These are phyloP conservation scores for Ramularia endophylla DNA, from an alignment of 2,329 filamentous ascomycete genomes.

Conservation along the genomic window DNA sequence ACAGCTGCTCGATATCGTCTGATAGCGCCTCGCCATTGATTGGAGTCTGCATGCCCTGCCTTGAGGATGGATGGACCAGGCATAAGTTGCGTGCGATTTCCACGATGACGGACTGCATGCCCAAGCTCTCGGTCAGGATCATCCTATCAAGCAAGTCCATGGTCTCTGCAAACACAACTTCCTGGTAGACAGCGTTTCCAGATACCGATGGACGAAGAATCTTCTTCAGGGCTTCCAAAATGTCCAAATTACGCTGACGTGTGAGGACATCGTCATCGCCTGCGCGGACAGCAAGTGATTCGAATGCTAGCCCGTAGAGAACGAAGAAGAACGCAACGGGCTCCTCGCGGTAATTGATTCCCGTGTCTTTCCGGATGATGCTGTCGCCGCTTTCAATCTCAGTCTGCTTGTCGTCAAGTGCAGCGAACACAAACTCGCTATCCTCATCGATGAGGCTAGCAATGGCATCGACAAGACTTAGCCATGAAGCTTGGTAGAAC, in stretches of 20 bases:
- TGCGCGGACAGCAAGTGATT: slow-evolving; percentile 81
- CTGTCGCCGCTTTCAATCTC: slow-evolving; percentile 12
- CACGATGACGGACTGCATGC: slow-evolving; percentile 87
- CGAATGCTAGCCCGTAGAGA: slow-evolving; percentile 91
- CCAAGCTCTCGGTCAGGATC: slow-evolving; percentile 81
- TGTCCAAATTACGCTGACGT: slow-evolving; percentile 55
- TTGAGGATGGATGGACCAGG: slow-evolving; percentile 83
- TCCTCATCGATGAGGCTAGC: slow-evolving; percentile 96
- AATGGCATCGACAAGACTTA: slow-evolving; percentile 94
- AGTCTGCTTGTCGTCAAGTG: slow-evolving; percentile 72
- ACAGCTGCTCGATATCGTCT: slow-evolving; percentile 96
- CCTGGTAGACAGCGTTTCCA: slow-evolving; percentile 92
- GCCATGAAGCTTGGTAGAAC: slow-evolving; percentile 97
- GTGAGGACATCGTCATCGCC: slow-evolving; percentile 42
- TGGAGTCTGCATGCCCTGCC: slow-evolving; percentile 45
- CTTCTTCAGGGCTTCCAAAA: slow-evolving; percentile 86
- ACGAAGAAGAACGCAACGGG: slow-evolving; percentile 99
- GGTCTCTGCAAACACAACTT: slow-evolving; percentile 92
- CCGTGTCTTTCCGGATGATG: slow-evolving; percentile 56
- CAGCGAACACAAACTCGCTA: slow-evolving; percentile 95
- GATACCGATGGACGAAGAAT: slow-evolving; percentile 92
- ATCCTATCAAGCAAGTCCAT: slow-evolving; percentile 93
- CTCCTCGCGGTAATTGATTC: slow-evolving; percentile 97
- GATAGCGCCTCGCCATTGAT: slow-evolving; percentile 61
- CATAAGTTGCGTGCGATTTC: slow-evolving; percentile 89